Evolutionary conservation across 176 grass and related monocot species (phyloP).

Genomic region (Bolboschoenus planiculmis): DNA sequence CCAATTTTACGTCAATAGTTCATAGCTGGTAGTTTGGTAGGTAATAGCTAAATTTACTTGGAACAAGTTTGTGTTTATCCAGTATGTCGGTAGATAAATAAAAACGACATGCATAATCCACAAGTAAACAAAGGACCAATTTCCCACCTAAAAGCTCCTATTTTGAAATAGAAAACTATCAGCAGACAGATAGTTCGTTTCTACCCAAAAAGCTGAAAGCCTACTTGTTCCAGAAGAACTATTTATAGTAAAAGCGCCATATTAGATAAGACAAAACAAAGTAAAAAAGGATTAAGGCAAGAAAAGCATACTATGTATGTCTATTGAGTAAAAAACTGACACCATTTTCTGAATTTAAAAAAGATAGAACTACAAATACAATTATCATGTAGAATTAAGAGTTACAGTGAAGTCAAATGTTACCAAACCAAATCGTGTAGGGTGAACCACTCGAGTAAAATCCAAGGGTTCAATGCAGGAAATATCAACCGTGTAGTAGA

Average conservation of each 20-base stretch:
- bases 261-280: neutral
- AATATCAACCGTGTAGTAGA: neutral
- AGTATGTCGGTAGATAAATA: neutral
- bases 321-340: neutral
- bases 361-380: neutral
- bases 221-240: neutral
- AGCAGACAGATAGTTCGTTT: neutral
- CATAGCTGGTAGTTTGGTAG: neutral
- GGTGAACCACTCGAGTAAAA: neutral
- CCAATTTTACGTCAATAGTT: neutral
- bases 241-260: neutral
- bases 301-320: neutral
- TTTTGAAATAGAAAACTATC: neutral
- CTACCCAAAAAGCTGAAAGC: neutral
- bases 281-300: neutral
- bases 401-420: conserved; percentile 3
- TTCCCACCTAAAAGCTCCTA: neutral
- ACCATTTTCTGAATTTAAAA: neutral
- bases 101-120: neutral
- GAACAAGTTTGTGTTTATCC: neutral
- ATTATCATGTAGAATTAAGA: neutral
- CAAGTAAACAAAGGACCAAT: neutral
- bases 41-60: neutral
- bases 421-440: neutral
- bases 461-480: neutral